Evolutionary conservation across 352 stramenopile genomes (phyloP), one percentile per base, ranked within the genome.

Genomic region (Peronospora destructor): DNA sequence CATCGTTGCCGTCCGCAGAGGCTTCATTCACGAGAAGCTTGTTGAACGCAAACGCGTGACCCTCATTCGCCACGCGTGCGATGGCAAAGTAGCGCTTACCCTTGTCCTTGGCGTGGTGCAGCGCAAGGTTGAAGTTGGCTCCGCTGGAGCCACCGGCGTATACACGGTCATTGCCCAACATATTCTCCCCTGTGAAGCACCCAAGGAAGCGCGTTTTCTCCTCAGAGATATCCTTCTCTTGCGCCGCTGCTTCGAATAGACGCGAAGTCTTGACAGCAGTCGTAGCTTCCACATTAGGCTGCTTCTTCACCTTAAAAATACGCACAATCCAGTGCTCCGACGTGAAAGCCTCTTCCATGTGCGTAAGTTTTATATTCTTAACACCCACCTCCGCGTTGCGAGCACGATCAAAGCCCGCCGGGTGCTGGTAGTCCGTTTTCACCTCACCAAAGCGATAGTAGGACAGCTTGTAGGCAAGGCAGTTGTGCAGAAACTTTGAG

Each of bases 321-420:
- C 91, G 87, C 39, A 97, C 88, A 41, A 96, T 96, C 87, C 91
- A 97, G 70, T 97, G 87, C 66, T 97, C 86, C n/a, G 82, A 95
- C 51, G 86, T 97, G 62, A 97, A 97, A 1, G 85, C 87, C 58
- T 97, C 87, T 54, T 97, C 89, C 66, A 97, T 55, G 61, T 95
- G 85, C 32, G 78, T 91, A 36, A 97, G 66, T 50, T 83, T 74
- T 53, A 96, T 91, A 65, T 95, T 84, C 67, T 96, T 95, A 46
- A 91, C 78, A 21, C 84, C 85, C n/a, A 95, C 75, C 44, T 94
- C 79, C 17, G 71, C 77, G 62, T 94, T 91, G 48, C 87, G 78
- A 44, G 79, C 84, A 45, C 81, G 85, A 53, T 96, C 89, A 49
- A 84, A 96, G 51, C 87, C 87, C 14, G 75, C 64, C 0, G 85